Evolutionary conservation across 1,139 yeast species (phyloP), one percentile per base, ranked within the genome.

Genomic region (Pichia sp.): DNA sequence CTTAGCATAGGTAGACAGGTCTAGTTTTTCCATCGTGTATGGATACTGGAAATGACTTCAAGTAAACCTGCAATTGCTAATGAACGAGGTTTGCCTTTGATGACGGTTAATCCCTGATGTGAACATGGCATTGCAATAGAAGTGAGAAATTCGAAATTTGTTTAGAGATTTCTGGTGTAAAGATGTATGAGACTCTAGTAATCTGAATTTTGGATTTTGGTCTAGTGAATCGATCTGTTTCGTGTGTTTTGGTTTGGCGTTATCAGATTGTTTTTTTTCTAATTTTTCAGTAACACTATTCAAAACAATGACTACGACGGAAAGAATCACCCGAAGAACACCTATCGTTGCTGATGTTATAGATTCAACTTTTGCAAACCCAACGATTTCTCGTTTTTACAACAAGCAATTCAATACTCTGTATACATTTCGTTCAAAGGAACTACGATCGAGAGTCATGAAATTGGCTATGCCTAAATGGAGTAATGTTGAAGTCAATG

Each of bases 341-440:
- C 47, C 56, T 2, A 22, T n/a, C 3, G 1, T 18, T 36, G 25
- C 33, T 8, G 31, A 22, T 7, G 27, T 3, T n/a, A 10, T 13
- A 7, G 60, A 57, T 34, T 28, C 41, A 5, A 47, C 58, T 43
- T 50, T 44, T 50, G 13, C 6, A 2, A 56, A 56, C 19, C 60
- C 65, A 2, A 49, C 59, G 1, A 43, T 54, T 11, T 50, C 31
- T 14, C 55, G 95, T 45, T 73, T 75, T 19, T 89, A 86, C 64
- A 77, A 75, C 34, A 76, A 77, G 44, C 98, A 91, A 67, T 91
- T 82, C 68, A 88, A 83, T 54, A 74, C 83, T 45, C 74, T 89
- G 69, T 91, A 91, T 66, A 84, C 79, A 60, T 74, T 80, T 61
- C 73, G 97, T 42, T 73, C 87, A 36, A 70, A 71, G 19, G 67